Evolutionary conservation across 805 yeast genomes (phyloP).

Genomic region (Saccharomycopsis fodiens): DNA sequence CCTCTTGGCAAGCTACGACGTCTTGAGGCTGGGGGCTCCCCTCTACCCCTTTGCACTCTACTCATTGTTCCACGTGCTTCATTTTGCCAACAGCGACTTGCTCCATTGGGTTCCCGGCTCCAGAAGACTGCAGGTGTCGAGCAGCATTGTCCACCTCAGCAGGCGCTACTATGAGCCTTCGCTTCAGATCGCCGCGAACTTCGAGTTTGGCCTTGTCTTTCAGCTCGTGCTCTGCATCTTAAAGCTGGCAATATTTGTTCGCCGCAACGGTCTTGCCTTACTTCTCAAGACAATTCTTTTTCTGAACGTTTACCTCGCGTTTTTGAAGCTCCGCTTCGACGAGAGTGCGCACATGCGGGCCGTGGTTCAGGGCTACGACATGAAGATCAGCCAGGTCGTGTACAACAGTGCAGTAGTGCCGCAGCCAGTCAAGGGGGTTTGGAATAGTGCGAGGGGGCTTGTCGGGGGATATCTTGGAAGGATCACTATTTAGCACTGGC

Average conservation of each 20-base stretch:
- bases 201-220: slow-evolving; percentile 37
- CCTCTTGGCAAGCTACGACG: slow-evolving; percentile 36
- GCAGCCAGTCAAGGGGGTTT: slow-evolving; percentile 19
- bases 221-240: slow-evolving; percentile 35
- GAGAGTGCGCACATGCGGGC: slow-evolving; percentile 48
- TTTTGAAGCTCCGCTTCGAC: slow-evolving; percentile 53
- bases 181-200: slow-evolving; percentile 37
- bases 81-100: slow-evolving; percentile 44
- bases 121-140: slow-evolving; percentile 22
- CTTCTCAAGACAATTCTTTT: slow-evolving; percentile 32
- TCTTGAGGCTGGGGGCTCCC: slow-evolving; percentile 37
- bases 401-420: slow-evolving; percentile 33
- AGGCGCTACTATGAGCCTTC: slow-evolving; percentile 36
- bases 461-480: slow-evolving; percentile 6
- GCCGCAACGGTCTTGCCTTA: slow-evolving; percentile 26
- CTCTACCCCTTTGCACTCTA: slow-evolving; percentile 55
- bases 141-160: slow-evolving; percentile 28
- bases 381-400: slow-evolving; percentile 32
- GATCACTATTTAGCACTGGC: too few relatives aligned
- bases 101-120: neutral
- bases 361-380: slow-evolving; percentile 40
- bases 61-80: slow-evolving; percentile 57
- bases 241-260: slow-evolving; percentile 33
- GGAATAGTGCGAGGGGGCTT: slow-evolving; percentile 8
- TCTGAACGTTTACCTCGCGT: slow-evolving; percentile 40